Conservation (phyloP, 2,329 filamentous ascomycete species). For the Alternaria sp. region DNA sequence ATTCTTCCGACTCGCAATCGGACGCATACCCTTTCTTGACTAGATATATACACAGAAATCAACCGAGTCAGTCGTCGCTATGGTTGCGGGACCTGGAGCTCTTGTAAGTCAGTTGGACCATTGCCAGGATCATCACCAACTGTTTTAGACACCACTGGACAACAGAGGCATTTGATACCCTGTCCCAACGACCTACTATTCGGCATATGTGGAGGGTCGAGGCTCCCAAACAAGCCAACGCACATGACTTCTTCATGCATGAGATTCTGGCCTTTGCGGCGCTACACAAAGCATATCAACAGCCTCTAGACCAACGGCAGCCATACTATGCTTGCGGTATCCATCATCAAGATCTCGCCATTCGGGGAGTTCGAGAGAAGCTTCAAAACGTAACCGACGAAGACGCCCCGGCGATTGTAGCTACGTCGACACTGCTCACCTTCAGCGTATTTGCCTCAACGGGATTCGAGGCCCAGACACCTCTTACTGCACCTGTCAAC, state of each 20-base stretch:
- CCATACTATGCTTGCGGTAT: constrained; percentile 43
- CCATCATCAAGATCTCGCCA: constrained; percentile 48
- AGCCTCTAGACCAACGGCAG: constrained; percentile 26
- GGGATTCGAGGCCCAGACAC: constrained; percentile 28
- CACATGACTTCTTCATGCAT: constrained; percentile 48
- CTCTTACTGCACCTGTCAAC: constrained; percentile 7
- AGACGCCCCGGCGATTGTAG: constrained; percentile 41
- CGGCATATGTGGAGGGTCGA: constrained; percentile 42
- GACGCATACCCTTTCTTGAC: constrained; percentile 43
- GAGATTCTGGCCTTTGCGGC: constrained; percentile 51
- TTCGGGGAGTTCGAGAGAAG: constrained; percentile 36
- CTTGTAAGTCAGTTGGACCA: constrained; percentile 30
- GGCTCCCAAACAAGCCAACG: constrained; percentile 44
- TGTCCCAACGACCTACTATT: constrained; percentile 36
- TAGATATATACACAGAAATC: constrained; percentile 33
- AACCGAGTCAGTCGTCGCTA: constrained; percentile 28
- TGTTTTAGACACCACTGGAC: constrained; percentile 43
- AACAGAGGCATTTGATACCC: constrained; percentile 28
- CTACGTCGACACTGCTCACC: constrained; percentile 39
- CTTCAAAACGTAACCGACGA: constrained; percentile 37
- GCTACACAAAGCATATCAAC: constrained; percentile 45
- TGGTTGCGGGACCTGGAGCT: constrained; percentile 45
- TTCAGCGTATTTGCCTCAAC: constrained; percentile 41
- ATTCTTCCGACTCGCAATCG: constrained; percentile 33
- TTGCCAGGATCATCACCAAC: background rate